Base-by-base conservation (phyloP, 495 filamentous ascomycete species). In the Talaromyces ruber region DNA sequence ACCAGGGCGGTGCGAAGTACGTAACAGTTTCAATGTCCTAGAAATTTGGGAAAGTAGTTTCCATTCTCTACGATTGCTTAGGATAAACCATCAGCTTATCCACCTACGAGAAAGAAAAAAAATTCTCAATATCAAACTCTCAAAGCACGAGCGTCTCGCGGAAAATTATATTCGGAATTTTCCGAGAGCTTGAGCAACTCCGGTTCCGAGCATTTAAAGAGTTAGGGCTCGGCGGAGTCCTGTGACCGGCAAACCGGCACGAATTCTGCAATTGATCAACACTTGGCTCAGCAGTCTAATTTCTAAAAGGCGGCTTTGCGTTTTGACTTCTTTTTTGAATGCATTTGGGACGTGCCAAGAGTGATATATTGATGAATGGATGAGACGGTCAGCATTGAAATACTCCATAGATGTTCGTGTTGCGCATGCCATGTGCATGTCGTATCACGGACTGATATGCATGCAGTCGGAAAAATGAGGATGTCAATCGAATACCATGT, bases 221-320 rank as follows among this genome's bases (percentile, higher is more conserved):
- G n/a, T 47, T 58, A 58, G 55, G 55, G 55, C 55, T 32, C 29
- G 30, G 30, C 14, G 12, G 5, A 22, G 29, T 34, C 55, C 55
- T 34, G 55, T 58, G 55, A 58, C 55, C 55, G 55, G 55, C 55
- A 58, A 58, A 58, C 55, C 55, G 55, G 55, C 55, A 58, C 54
- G 53, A 30, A 14, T 18, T 21, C 21, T 18, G 53, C 22, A 30
- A 18, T 58, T 24, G 52, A 54, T 54, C 43, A 22, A 21, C 39
- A n/a, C 16, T 16, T 21, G 39, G 39, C 16, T 45, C 3, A 6
- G 16, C 5, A 43, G 30, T n/a, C n/a, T n/a, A n/a, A n/a, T n/a
- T 11, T 32, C 12, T 32, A 32, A 11, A 32, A 12, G 34, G 14
- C 34, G 34, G 34, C 4, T 37, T 37, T 39, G 34, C 34, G 43